phyloP scores from a whole-genome alignment of 2,329 filamentous ascomycete species.

The Geoglossum cookeanum region DNA sequence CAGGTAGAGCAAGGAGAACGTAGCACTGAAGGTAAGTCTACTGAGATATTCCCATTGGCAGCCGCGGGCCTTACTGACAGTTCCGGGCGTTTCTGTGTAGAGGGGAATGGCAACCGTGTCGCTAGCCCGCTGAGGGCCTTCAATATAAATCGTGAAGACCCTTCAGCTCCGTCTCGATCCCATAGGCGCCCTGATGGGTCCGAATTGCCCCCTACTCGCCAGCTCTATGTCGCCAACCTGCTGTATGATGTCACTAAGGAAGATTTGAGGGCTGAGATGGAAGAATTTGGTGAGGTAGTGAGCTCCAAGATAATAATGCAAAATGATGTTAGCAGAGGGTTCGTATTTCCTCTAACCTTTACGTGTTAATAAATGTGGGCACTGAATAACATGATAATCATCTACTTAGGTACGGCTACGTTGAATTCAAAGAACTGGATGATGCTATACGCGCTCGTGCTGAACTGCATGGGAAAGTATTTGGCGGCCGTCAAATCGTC shows the following conservation, averaged over 20 bases:
- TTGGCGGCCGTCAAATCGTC: slow-evolving; percentile 43
- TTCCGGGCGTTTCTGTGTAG: neutral
- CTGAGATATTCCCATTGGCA: slow-evolving; percentile 16
- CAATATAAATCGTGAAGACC: neutral
- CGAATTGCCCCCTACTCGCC: slow-evolving; percentile 16
- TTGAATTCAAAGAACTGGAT: slow-evolving; percentile 36
- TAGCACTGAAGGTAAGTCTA: slow-evolving; percentile 13
- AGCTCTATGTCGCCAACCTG: slow-evolving; percentile 48
- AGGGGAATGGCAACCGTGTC: neutral
- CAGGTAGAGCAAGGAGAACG: slow-evolving; percentile 15
- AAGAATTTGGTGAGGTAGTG: slow-evolving; percentile 35
- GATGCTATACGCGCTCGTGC: slow-evolving; percentile 36
- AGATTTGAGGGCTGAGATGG: slow-evolving; percentile 39
- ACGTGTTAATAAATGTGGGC: neutral
- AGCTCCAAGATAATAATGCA: slow-evolving; percentile 33
- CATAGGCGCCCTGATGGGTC: neutral
- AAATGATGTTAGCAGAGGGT: slow-evolving; percentile 51
- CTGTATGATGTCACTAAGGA: slow-evolving; percentile 47
- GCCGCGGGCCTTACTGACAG: neutral
- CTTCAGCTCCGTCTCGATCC: neutral
- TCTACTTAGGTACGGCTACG: slow-evolving; percentile 40
- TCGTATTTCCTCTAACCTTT: slow-evolving; percentile 14
- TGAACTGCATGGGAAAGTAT: slow-evolving; percentile 37
- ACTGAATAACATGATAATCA: neutral
- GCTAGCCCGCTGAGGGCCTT: neutral